Base-by-base conservation (phyloP, 768 basidiomycete species). In the Lentinula boryana region DNA sequence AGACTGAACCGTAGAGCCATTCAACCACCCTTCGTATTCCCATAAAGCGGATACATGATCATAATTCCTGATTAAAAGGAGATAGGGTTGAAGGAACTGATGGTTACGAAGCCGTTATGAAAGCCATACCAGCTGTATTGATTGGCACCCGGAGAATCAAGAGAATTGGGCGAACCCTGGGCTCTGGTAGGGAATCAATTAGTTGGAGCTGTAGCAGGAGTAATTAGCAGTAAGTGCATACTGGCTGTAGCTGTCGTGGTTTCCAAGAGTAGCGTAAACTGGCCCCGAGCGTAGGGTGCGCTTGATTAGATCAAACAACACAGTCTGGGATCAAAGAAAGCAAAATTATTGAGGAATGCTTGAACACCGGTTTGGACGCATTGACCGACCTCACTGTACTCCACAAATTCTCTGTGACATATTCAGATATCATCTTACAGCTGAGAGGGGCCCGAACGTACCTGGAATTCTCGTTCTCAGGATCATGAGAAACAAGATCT, bases 211-310 rank as follows among this genome's bases (percentile, higher is more conserved):
- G 40, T 5, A 27, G 27, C 16, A 16, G 36, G n/a, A 15, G 53
- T 15, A 51, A 60, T 38, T 12, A 23, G 38, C 55, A 13, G 36
- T 21, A 32, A 35, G 23, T 16, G 66, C 81, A 33, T 62, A 87
- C 84, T 84, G 79, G 64, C 85, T 84, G 69, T 85, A 88, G 44
- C 78, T 85, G 68, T 92, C 89, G 65, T 92, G 89, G 68, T 92
- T 92, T 8, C 89, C 89, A 8, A 91, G 74, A 0, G 86, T 82
- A 32, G 86, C 84, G 64, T 91, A 92, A 2, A 91, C 80, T n/a
- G 89, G 88, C 0, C 87, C 87, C 13, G 80, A 76, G 15, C 83
- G 84, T 33, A 91, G 76, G 65, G 77, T 76, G 15, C 75, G 75
- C 70, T 81, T 87, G 72, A 89, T 80, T 38, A 91, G 76, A 63